phyloP scores from a whole-genome alignment of 352 stramenopile genomes.

The Elongisporangium undulatum region DNA sequence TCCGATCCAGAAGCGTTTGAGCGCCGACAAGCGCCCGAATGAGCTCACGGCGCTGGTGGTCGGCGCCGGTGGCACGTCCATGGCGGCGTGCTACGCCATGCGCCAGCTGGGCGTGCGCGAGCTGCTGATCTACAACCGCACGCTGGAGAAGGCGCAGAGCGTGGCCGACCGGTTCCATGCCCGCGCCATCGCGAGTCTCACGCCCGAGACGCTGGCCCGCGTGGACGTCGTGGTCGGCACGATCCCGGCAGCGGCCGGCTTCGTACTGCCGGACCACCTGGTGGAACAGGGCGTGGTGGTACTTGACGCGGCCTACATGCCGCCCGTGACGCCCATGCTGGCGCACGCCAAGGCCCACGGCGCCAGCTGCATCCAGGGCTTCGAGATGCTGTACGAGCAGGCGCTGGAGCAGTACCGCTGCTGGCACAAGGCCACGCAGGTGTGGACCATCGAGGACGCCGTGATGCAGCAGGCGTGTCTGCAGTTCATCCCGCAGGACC shows the following conservation, averaged over 20 bases:
- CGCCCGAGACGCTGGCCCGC: slow-evolving; percentile 31
- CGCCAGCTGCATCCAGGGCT: slow-evolving; percentile 92
- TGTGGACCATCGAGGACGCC: slow-evolving; percentile 33
- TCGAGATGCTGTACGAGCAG: slow-evolving; percentile 98
- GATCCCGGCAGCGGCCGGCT: slow-evolving; percentile 88
- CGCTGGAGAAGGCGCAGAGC: slow-evolving; percentile 87
- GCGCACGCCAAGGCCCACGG: slow-evolving; percentile 81
- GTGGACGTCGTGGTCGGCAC: slow-evolving; percentile 95
- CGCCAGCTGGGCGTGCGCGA: slow-evolving; percentile 73
- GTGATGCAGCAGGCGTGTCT: slow-evolving; percentile 59
- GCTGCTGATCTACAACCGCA: slow-evolving; percentile 96
- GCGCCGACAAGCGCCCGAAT: slow-evolving; percentile 5
- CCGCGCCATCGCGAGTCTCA: slow-evolving; percentile 48
- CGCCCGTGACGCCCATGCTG: slow-evolving; percentile 92
- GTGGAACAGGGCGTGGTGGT: slow-evolving; percentile 70
- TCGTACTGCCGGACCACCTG: slow-evolving; percentile 74
- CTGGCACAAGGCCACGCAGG: slow-evolving; percentile 80
- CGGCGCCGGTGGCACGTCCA: slow-evolving; percentile 92
- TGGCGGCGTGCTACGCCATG: slow-evolving; percentile 94
- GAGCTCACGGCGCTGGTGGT: slow-evolving; percentile 75
- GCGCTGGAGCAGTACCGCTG: slow-evolving; percentile 95
- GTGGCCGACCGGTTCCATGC: slow-evolving; percentile 89
- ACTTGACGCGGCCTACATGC: slow-evolving; percentile 98
- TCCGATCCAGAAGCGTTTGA: slow-evolving; percentile 77
- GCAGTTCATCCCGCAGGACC: slow-evolving; percentile 41